Base-by-base conservation (phyloP, 106 monocot genomes). In the Ottelia alismoides region DNA sequence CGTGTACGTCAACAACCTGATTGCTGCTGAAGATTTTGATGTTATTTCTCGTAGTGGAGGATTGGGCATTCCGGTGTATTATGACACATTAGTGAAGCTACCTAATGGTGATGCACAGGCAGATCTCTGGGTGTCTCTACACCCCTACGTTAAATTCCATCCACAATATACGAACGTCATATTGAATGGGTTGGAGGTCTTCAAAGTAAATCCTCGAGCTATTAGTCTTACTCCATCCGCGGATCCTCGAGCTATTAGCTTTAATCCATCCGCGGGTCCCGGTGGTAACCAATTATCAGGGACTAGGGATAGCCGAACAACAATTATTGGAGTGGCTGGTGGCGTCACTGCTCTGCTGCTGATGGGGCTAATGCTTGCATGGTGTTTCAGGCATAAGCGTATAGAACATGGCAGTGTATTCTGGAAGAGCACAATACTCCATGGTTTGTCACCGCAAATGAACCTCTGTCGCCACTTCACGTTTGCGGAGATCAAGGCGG, bases 391-490 rank as follows among this genome's bases (percentile, higher is more conserved):
- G 53, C 18, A 45, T 45, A 23, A 59, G 58, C 30, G 87, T n/a
- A 72, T 16, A 60, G 75, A 18, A 65, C 72, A 4, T 72, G 79
- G 0, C 70, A 70, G 23, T 85, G 73, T 76, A 61, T 76, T 2
- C 82, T 75, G 2, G 2, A 75, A 64, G 49, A 70, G 72, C 14
- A 84, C 74, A 1, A 72, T 79, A 10, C 81, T 77, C 81, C 62
- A 72, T 6, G 72, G 70, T 2, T 71, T 81, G 1, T 75, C 81
- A 0, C 65, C 82, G 30, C 87, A 81, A 0, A 52, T 75, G 10
- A 75, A 82, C 29, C 78, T 87, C 49, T 81, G 81, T 57, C 71
- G 82, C 25, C 78, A 87, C 50, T 87, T 87, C 75, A 70, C 81
- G 0, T 76, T n/a, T n/a, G n/a, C n/a, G n/a, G n/a, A n/a, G n/a